Conservation (phyloP, 352 stramenopile genomes). For the Phytopythium oedochilum region DNA sequence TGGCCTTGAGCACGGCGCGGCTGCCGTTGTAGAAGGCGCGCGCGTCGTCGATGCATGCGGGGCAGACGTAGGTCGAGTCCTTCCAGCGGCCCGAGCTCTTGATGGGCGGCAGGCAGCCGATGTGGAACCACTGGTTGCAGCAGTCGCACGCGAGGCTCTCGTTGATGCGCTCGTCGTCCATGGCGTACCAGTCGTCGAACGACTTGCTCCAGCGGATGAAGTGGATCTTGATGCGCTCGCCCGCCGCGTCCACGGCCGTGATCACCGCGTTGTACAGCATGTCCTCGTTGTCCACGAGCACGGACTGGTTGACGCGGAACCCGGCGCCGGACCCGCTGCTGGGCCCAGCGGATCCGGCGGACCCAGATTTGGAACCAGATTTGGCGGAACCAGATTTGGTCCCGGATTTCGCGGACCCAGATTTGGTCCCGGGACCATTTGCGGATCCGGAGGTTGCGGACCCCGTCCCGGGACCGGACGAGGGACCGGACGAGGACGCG, state of each 20-base stretch:
- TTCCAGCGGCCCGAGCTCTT: conserved; percentile 83
- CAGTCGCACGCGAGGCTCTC: conserved; percentile 86
- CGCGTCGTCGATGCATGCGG: conserved; percentile 71
- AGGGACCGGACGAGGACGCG: neutral
- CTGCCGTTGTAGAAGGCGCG: conserved; percentile 66
- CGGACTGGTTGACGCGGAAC: conserved; percentile 80
- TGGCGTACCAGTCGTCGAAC: conserved; percentile 87
- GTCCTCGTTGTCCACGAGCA: conserved; percentile 83
- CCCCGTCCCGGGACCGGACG: neutral
- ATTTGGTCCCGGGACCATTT: no score
- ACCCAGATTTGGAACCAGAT: no score
- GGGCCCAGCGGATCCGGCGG: no score
- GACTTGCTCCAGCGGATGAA: conserved; percentile 85
- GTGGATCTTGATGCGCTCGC: conserved; percentile 84
- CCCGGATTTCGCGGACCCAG: no score
- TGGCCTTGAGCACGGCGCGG: conserved; percentile 38
- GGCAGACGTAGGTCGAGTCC: conserved; percentile 84
- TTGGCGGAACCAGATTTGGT: no score
- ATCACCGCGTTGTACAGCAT: conserved; percentile 86
- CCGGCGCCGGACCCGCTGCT: no score
- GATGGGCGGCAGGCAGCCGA: conserved; percentile 77
- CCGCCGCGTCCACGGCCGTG: conserved; percentile 64
- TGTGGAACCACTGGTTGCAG: conserved; percentile 88
- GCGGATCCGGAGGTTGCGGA: no score
- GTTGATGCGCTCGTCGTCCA: conserved; percentile 88